Evolutionary conservation across 768 basidiomycete genomes (phyloP).

Genomic region (Leucosporidium yakuticum): DNA sequence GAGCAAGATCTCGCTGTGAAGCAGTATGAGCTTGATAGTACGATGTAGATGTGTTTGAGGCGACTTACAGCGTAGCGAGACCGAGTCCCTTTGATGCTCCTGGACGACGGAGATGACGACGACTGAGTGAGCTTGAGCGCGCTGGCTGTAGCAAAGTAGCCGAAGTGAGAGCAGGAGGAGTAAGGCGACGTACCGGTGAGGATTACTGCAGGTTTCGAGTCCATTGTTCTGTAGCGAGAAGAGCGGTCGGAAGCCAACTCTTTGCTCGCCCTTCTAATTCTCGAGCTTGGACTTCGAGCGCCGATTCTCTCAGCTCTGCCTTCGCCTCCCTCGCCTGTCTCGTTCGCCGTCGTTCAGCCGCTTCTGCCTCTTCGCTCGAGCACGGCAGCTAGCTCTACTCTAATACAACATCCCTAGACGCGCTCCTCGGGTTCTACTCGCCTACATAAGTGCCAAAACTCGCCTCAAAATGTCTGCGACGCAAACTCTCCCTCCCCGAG

Average conservation of each 20-base stretch:
- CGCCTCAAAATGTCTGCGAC: too few species aligned
- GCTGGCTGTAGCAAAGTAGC: neutral
- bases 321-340: too few species aligned
- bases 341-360: too few species aligned
- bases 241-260: neutral
- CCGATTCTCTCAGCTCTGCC: too few species aligned
- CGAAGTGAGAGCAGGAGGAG: neutral
- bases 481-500: neutral
- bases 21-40: neutral
- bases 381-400: too few species aligned
- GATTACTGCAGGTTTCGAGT: slow-evolving; percentile 8
- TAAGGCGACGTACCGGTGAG: slow-evolving; percentile 18
- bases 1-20: slow-evolving; percentile 25
- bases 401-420: too few species aligned
- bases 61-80: slow-evolving; percentile 60
- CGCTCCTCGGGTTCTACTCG: too few species aligned
- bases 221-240: neutral
- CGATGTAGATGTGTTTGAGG: slow-evolving; percentile 49
- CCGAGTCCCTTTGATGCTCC: slow-evolving; percentile 82
- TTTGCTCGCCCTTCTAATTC: too few species aligned
- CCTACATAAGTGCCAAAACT: too few species aligned
- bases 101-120: slow-evolving; percentile 44
- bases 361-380: too few species aligned
- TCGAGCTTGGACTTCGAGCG: too few species aligned
- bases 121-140: too few species aligned